Evolutionary conservation across 257 asterid genomes (phyloP).

Genomic region (Nyctanthes arbortristis): DNA sequence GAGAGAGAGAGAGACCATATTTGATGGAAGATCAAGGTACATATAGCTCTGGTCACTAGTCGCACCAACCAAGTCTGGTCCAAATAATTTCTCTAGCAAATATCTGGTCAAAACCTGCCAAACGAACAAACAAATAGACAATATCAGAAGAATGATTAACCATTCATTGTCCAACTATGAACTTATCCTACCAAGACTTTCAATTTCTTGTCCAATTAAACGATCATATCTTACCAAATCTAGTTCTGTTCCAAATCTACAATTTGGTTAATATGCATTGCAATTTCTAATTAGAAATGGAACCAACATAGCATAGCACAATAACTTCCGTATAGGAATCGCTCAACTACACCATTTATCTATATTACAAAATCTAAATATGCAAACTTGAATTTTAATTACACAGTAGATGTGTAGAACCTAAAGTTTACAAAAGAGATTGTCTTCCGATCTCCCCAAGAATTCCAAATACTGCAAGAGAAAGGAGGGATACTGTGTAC

Average conservation of each 20-base stretch:
- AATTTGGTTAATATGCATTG: not conserved
- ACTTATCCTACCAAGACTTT: no score
- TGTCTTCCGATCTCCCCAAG: conserved; percentile 49
- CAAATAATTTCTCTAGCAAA: conserved; percentile 72
- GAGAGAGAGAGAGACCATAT: conserved; percentile 59
- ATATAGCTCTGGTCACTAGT: conserved; percentile 69
- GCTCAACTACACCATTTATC: no score
- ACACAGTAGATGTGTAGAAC: not conserved
- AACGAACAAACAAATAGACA: not conserved
- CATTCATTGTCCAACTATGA: no score
- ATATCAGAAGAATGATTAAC: no score
- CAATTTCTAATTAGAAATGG: not conserved
- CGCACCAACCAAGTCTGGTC: conserved; percentile 68
- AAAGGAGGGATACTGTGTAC: conserved; percentile 52
- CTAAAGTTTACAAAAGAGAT: not conserved
- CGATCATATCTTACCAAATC: not conserved
- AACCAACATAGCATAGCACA: not conserved
- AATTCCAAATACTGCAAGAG: conserved; percentile 70
- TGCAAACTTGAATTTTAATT: not conserved
- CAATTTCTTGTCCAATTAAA: not conserved
- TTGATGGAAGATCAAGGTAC: conserved; percentile 88
- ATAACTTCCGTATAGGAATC: not conserved
- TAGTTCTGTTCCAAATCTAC: conserved; percentile 1
- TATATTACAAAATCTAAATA: not conserved
- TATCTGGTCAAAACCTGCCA: conserved; percentile 65